These are phyloP conservation scores for Boletus vermiculosoides DNA, from an alignment of 768 basidiomycete species.

Conservation along the genomic window DNA sequence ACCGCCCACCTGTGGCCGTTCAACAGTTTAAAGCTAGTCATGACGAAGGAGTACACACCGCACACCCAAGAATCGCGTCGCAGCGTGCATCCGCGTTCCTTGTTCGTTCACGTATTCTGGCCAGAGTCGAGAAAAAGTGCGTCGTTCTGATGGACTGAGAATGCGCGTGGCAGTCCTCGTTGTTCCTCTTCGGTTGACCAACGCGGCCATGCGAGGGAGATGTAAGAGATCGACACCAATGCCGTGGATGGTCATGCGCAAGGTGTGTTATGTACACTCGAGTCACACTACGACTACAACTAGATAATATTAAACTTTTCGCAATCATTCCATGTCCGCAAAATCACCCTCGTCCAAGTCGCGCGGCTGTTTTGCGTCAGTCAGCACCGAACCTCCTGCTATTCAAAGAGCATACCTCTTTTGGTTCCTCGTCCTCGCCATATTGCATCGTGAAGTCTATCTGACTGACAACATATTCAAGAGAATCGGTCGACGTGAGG, in stretches of 20 bases:
- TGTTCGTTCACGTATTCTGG: slow-evolving; percentile 13
- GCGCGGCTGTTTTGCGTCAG: slow-evolving; percentile 57
- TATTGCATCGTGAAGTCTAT: slow-evolving; percentile 99
- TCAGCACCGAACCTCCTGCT: slow-evolving; percentile 4
- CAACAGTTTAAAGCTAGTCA: background rate
- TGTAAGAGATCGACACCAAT: slow-evolving; percentile 76
- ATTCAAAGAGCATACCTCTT: slow-evolving; percentile 56
- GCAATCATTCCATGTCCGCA: slow-evolving; percentile 59
- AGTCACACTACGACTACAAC: background rate
- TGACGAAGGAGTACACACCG: slow-evolving; percentile 43
- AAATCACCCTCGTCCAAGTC: slow-evolving; percentile 95
- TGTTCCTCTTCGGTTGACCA: slow-evolving; percentile 50
- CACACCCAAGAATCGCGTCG: slow-evolving; percentile 62
- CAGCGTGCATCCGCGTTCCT: background rate
- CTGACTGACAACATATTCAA: slow-evolving; percentile 89
- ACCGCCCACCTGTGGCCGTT: slow-evolving; percentile 62
- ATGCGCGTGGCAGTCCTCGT: slow-evolving; percentile 57
- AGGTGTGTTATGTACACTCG: background rate
- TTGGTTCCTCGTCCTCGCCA: slow-evolving; percentile 97
- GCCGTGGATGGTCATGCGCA: slow-evolving; percentile 61
- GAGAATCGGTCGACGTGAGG: slow-evolving; percentile 83
- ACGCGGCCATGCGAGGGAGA: slow-evolving; percentile 57
- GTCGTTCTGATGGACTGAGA: slow-evolving; percentile 50
- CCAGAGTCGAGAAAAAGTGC: slow-evolving; percentile 27
- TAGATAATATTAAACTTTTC: background rate